Base-by-base conservation (phyloP, 352 stramenopile genomes). In the Globisporangium okanoganense region DNA sequence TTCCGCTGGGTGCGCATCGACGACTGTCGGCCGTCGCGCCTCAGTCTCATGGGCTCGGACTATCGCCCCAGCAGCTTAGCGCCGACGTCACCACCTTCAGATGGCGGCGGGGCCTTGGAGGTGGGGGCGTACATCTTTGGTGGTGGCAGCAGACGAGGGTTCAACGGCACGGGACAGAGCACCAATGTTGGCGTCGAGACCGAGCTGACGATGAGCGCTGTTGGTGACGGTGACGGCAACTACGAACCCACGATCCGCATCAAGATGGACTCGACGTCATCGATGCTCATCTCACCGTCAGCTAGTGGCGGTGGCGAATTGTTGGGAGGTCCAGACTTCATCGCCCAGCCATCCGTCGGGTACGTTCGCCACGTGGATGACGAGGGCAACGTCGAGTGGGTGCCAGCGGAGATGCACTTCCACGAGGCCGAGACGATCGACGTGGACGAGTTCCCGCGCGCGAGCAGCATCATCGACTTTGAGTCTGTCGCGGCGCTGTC, bases 301-400 rank as follows among this genome's bases (percentile, higher is more conserved):
- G 14, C 45, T 12, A 27, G 8, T 14, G 63, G 22, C 25, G 10
- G 3, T 18, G 25, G 16, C 7, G 49, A 22, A 7, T 54, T 27
- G 31, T 48, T 63, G 18, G 36, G 67, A 57, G 54, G 58, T 0
- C 50, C 71, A 49, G 62, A 62, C 50, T 74, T 90, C 36, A 89
- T 92, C 49, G 67, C 80, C 0, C 80, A 92, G 53, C 67, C 72
- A 24, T 94, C 85, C 0, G 74, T 92, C 10, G 85, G 85, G 12
- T 94, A 94, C 44, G 72, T 94, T 20, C 79, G 82, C 10, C 76
- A 92, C 54, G 75, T 90, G 5, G 81, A 94, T 38, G 75, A 83
- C 2, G 61, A 79, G 31, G 85, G 85, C 3, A 76, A 87, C 35
- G 72, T 88, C 27, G 68, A 86, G 61, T 94, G 85, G 85, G 74